Conservation (phyloP, 179 eudicot species). For the Silene vulgaris region DNA sequence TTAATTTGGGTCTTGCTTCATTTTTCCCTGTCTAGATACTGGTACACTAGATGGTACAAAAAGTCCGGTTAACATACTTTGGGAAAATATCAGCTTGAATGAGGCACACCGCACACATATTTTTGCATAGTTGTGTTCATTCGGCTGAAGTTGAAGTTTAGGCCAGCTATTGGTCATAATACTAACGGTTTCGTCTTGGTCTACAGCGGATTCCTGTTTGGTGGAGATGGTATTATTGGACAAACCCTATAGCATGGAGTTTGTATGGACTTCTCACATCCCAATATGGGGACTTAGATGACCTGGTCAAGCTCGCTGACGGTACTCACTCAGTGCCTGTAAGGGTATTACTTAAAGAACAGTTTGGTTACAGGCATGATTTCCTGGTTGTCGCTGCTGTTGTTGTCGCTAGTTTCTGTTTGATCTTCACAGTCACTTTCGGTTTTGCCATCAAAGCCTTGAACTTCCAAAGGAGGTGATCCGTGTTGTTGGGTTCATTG, state of each 20-base stretch:
- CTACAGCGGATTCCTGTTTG: constrained; percentile 75
- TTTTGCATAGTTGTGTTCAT: not conserved
- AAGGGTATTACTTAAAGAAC: constrained; percentile 47
- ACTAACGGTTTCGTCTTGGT: constrained; percentile 10
- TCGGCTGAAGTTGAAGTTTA: not conserved
- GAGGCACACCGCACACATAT: not conserved
- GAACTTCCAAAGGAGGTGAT: constrained; percentile 85
- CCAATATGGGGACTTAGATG: constrained; percentile 64
- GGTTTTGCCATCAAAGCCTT: constrained; percentile 62
- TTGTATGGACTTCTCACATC: constrained; percentile 79
- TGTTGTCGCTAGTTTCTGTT: constrained; percentile 59
- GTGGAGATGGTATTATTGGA: constrained; percentile 98
- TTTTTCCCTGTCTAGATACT: not conserved
- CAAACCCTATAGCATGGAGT: constrained; percentile 79
- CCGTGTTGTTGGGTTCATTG: not conserved
- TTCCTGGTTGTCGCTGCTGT: constrained; percentile 48
- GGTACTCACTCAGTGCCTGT: constrained; percentile 45
- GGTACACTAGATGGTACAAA: not conserved
- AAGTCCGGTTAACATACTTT: not conserved
- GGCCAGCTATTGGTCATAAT: no score
- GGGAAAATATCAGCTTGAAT: not conserved
- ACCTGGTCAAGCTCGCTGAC: constrained; percentile 52
- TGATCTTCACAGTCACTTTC: constrained; percentile 58
- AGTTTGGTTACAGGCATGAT: constrained; percentile 65
- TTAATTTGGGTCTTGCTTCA: no score